Evolutionary conservation across 2,329 filamentous ascomycete species (phyloP).

Genomic region (Mariannaea elegans): DNA sequence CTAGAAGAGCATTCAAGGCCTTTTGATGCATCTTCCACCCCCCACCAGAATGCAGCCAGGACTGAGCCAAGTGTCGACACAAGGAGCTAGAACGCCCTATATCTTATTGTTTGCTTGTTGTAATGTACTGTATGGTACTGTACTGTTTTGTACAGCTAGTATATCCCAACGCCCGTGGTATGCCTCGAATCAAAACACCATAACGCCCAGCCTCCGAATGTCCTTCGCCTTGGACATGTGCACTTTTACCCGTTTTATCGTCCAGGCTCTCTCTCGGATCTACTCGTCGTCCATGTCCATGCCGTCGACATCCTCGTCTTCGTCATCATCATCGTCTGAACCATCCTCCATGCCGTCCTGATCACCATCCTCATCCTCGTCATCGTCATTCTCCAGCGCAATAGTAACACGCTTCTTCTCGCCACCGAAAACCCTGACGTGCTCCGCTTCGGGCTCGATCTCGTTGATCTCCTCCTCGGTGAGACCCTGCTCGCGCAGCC

Average conservation of each 20-base stretch:
- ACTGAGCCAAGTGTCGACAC: background rate
- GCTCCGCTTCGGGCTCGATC: slow-evolving; percentile 51
- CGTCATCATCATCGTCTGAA: slow-evolving; percentile 46
- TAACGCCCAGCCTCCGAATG: slow-evolving; percentile 19
- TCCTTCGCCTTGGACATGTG: slow-evolving; percentile 19
- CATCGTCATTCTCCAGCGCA: slow-evolving; percentile 45
- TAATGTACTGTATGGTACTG: slow-evolving; percentile 12
- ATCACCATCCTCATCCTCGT: slow-evolving; percentile 45
- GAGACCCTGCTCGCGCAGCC: slow-evolving; percentile 62
- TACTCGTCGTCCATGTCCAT: slow-evolving; percentile 45
- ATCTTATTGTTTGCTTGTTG: slow-evolving; percentile 16
- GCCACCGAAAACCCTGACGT: slow-evolving; percentile 52
- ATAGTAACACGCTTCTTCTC: slow-evolving; percentile 53
- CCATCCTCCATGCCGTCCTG: slow-evolving; percentile 39
- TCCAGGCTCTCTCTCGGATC: background rate
- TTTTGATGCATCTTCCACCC: background rate
- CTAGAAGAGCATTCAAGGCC: background rate
- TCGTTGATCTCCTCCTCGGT: slow-evolving; percentile 60
- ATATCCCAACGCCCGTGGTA: slow-evolving; percentile 27
- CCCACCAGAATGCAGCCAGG: background rate
- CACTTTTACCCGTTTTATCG: slow-evolving; percentile 6
- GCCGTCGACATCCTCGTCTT: slow-evolving; percentile 43
- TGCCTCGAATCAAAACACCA: slow-evolving; percentile 27
- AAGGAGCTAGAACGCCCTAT: background rate
- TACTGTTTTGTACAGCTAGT: slow-evolving; percentile 18